Evolutionary conservation across 192 early-diverging fungal species (phyloP).

Genomic region (Chytriomyces sp.): DNA sequence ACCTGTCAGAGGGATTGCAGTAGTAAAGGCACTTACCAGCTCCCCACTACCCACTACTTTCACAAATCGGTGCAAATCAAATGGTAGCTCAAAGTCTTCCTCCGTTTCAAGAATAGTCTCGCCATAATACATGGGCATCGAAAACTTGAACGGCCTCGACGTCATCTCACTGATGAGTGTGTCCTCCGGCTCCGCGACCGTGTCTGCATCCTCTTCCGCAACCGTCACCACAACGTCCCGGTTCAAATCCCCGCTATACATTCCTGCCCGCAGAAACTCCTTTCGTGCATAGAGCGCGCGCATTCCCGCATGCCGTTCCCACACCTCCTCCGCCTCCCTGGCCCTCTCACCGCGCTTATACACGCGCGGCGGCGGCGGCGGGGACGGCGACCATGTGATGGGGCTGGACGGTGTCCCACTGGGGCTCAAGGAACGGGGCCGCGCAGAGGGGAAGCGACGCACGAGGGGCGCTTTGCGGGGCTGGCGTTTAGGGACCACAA

Average conservation of each 20-base stretch:
- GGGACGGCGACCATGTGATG: not conserved
- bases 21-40: conserved; percentile 38
- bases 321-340: conserved; percentile 31
- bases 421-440: not conserved
- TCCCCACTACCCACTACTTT: conserved; percentile 32
- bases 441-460: not conserved
- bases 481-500: not conserved
- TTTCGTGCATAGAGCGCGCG: conserved; percentile 50
- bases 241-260: conserved; percentile 54
- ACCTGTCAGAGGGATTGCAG: too few relatives aligned
- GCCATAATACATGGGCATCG: conserved; percentile 67
- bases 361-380: not conserved
- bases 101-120: conserved; percentile 51
- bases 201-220: not conserved
- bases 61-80: conserved; percentile 56
- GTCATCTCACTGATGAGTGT: not conserved
- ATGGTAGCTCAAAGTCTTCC: conserved; percentile 67
- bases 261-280: conserved; percentile 49
- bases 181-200: not conserved
- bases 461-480: not conserved
- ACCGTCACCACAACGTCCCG: not conserved
- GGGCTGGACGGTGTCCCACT: not conserved
- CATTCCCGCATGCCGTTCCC: conserved; percentile 26
- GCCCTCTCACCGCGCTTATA: conserved; percentile 18
- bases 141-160: conserved; percentile 51